Base-by-base conservation (phyloP, 495 filamentous ascomycete species). In the Podospora bellae-mahoneyi region DNA sequence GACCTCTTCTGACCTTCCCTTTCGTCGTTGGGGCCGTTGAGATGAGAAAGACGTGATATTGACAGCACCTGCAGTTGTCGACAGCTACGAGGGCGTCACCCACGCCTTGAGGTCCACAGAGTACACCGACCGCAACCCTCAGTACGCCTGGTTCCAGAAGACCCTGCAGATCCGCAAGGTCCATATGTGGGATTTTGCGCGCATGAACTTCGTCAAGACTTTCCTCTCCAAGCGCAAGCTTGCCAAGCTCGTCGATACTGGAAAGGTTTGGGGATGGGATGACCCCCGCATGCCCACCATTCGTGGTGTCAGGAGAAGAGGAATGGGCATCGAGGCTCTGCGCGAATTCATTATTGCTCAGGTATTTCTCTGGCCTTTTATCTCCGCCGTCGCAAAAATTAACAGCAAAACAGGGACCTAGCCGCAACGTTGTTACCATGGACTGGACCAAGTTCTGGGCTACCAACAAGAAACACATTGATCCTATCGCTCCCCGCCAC, bases 141-240 rank as follows among this genome's bases (percentile, higher is more conserved):
- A 97, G 81, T 99, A 98, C 81, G 88, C 95, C 76, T 99, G 95
- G 95, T 93, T 99, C 84, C 76, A 96, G 39, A 88, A 96, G 67
- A 86, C 92, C 0, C 85, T 98, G 60, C 88, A 91, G 70, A 87
- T 99, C 23, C 92, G 95, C 62, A 82, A 87, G 68, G 95, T 98
- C 15, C 88, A 97, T 78, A 91, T 98, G 80, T 98, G 95, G 95
- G 94, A 97, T 78, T 99, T 98, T 80, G 88, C 94, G 54, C 90
- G 95, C 73, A 92, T 98, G 86, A 97, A 97, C 85, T 97, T 98
- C 75, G 87, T 97, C 75, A 86, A 61, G 55, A 75, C 73, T 13
- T 73, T 75, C 68, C 55, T 76, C 84, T 97, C 67, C 85, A 99
- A 98, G 84, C 90, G 95, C 57, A 98, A 99, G 83, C 86, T 99